These are phyloP conservation scores for Austroboletus niveus DNA, from an alignment of 1,284 basidiomycete species.

Conservation along the genomic window DNA sequence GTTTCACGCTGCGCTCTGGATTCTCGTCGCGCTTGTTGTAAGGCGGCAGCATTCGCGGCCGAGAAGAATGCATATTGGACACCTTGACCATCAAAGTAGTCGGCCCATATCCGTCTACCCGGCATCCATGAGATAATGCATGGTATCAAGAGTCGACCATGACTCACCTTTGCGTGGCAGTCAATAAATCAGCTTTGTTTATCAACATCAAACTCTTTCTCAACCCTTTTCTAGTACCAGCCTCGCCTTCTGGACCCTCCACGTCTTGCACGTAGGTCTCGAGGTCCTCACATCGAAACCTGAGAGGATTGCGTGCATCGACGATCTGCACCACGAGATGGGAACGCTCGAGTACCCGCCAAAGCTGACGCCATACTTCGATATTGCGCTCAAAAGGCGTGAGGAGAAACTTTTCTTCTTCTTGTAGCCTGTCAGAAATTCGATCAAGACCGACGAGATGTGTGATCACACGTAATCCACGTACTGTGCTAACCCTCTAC, in stretches of 20 bases:
- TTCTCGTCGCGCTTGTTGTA: slow-evolving; percentile 72
- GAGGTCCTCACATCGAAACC: slow-evolving; percentile 90
- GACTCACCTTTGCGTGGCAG: slow-evolving; percentile 77
- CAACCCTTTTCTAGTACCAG: slow-evolving; percentile 67
- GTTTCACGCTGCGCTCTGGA: slow-evolving; percentile 34
- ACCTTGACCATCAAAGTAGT: slow-evolving; percentile 85
- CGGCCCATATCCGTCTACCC: slow-evolving; percentile 79
- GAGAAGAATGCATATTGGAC: slow-evolving; percentile 96
- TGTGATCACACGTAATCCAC: slow-evolving; percentile 25
- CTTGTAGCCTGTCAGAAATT: slow-evolving; percentile 60
- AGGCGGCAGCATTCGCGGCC: slow-evolving; percentile 83
- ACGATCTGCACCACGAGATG: slow-evolving; percentile 95
- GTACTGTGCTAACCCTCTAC: slow-evolving; percentile 86
- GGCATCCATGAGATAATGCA: slow-evolving; percentile 12
- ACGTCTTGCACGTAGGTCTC: slow-evolving; percentile 84
- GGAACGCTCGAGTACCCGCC: slow-evolving; percentile 92
- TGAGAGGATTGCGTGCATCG: slow-evolving; percentile 89
- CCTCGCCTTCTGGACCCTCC: slow-evolving; percentile 74
- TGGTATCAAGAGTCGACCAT: slow-evolving; percentile 13
- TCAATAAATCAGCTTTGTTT: slow-evolving; percentile 96
- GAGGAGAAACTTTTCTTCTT: slow-evolving; percentile 76
- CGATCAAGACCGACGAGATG: neutral
- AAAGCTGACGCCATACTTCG: slow-evolving; percentile 95
- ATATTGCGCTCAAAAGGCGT: slow-evolving; percentile 96
- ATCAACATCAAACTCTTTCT: slow-evolving; percentile 84